Evolutionary conservation across 2,329 filamentous ascomycete genomes (phyloP).

Genomic region (Alternaria alternata): DNA sequence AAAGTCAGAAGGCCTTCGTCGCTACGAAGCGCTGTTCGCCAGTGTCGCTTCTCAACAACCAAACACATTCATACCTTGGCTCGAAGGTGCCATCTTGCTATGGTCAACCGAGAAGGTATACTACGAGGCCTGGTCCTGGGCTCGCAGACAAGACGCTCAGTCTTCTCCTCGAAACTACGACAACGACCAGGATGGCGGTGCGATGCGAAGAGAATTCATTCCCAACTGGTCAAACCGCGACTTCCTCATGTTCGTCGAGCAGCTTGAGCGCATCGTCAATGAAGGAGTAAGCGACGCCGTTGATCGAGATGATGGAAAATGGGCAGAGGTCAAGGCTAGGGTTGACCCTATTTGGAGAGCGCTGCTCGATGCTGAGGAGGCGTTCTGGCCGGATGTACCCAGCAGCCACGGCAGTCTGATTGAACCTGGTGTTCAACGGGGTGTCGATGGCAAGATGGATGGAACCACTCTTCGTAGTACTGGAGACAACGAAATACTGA

Average conservation of each 20-base stretch:
- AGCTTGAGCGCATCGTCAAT: conserved; percentile 65
- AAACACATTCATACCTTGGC: conserved; percentile 39
- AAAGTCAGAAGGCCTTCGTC: conserved; percentile 39
- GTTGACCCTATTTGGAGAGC: conserved; percentile 36
- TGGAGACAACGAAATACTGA: conserved; percentile 4
- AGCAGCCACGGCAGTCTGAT: conserved; percentile 9
- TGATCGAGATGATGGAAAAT: conserved; percentile 26
- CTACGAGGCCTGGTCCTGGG: conserved; percentile 47
- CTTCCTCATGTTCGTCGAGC: conserved; percentile 67
- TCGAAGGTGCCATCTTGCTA: conserved; percentile 44
- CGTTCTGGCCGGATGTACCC: conserved; percentile 42
- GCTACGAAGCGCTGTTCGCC: conserved; percentile 41
- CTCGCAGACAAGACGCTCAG: conserved; percentile 33
- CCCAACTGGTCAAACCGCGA: conserved; percentile 72
- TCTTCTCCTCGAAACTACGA: conserved; percentile 27
- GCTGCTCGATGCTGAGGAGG: conserved; percentile 45
- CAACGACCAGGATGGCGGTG: conserved; percentile 70
- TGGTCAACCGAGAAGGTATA: conserved; percentile 49
- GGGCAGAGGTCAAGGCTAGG: conserved; percentile 31
- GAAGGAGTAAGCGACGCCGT: conserved; percentile 43
- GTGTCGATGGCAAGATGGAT: conserved; percentile 13
- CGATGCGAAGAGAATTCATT: conserved; percentile 70
- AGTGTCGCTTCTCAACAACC: conserved; percentile 12
- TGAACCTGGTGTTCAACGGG: conserved; percentile 11
- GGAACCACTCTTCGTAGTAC: conserved; percentile 14